Evolutionary conservation across 2,329 filamentous ascomycete species (phyloP), one percentile per base, ranked within the genome.

Genomic region (Cadophora sp.): DNA sequence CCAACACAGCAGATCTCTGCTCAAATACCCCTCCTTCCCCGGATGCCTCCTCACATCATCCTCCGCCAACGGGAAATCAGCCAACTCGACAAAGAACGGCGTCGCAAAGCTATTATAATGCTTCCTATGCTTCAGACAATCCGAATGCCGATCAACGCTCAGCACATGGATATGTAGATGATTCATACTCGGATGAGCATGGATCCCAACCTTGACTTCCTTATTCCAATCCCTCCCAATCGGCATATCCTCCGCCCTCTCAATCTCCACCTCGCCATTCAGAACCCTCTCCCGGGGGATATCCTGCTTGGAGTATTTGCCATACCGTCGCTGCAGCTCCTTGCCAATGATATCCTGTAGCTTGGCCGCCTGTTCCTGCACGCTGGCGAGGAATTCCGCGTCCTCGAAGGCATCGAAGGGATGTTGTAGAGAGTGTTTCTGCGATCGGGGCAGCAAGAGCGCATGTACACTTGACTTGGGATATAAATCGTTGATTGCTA

Each of bases 61-160:
- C 30, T 81, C 69, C 0, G 84, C 82, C 36, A 98, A 80, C 4
- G 96, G 95, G 59, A 97, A 95, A 67, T 94, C 91, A 24, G 88
- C 88, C 30, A 98, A 75, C 18, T 85, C 83, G 14, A 98, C 86
- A 24, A 99, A 87, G 77, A 98, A 99, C 3, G 87, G 86, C 62
- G 94, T 96, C 39, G 87, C 89, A 80, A 98, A 98, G 70, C 91
- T 96, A 76, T 96, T 93, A 80, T 97, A 98, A 80, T 98, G 96
- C 78, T 94, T 95, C 70, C 89, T 85, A 76, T 95, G 89, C 80
- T 90, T 92, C 79, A 97, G 72, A 55, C 84, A 85, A 13, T 86
- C 84, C 45, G 90, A 93, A 73, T 88, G 84, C 83, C 92, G 90
- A 77, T 99, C 96, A 20, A 87, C 83, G 47, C 91, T 93, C 66